Evolutionary conservation across 2,329 filamentous ascomycete species (phyloP), one percentile per base, ranked within the genome.

Genomic region (Penicillium sp.): DNA sequence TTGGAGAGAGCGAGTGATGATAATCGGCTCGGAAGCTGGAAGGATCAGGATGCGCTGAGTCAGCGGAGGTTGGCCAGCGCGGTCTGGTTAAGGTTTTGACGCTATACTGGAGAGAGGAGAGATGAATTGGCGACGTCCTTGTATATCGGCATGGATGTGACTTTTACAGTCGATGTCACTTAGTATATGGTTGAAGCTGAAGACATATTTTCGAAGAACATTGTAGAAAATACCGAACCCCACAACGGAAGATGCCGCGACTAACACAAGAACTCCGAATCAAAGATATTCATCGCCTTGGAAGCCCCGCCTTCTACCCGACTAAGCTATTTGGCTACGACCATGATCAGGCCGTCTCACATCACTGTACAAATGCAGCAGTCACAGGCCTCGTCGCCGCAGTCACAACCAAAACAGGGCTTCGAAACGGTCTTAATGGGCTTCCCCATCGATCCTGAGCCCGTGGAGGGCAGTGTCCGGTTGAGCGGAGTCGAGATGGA

Each of bases 321-420:
- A n/a, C n/a, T n/a, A n/a, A n/a, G n/a, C n/a, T n/a, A n/a, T n/a
- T n/a, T n/a, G n/a, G n/a, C 7, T 23, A 11, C 21, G 7, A 7
- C 6, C 25, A 27, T 27, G 6, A 9, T n/a, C 25, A 13, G 14
- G 21, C 21, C 7, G 11, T n/a, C 14, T 63, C 53, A 69, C 65
- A 69, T 69, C 39, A 69, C 62, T 8, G 57, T 62, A 43, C 65
- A 69, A 38, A 69, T 62, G 34, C 64, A 66, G 38, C 62, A 67
- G 43, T 69, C 65, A 21, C 65, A 69, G 25, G 65, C 64, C 33
- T 66, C 64, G 44, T 64, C 65, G 5, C 65, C 64, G 19, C 65
- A 69, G 30, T 66, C 65, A 35, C 65, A 69, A 3, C 65, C 64
- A 37, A 69, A 68, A 33, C 65, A 69, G 7, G 65, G 65, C 43